A percentile compares a stretch with the other conserved stretches of the same genome.
Conservation (phyloP, 805 yeast genomes). For the Saccharomyces eubayanus region DNA sequence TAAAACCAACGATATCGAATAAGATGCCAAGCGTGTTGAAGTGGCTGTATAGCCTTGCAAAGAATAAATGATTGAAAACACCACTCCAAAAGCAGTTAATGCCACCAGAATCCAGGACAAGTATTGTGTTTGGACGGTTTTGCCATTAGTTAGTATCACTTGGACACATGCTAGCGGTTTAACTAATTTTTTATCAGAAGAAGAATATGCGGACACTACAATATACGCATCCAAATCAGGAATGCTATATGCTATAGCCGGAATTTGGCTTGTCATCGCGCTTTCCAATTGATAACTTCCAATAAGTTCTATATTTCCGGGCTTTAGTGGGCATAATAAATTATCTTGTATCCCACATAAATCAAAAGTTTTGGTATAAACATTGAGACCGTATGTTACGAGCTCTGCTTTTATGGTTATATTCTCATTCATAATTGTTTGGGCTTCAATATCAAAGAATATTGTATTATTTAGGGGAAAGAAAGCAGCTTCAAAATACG, state of each 20-base stretch:
- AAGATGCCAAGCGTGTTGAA: constrained; percentile 95
- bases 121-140: constrained; percentile 85
- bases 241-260: constrained; percentile 76
- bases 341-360: constrained; percentile 56
- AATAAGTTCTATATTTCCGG: constrained; percentile 76
- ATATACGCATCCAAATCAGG: constrained; percentile 95
- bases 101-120: constrained; percentile 96
- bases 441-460: constrained; percentile 61
- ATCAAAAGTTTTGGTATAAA: constrained; percentile 45
- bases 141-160: constrained; percentile 78
- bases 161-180: constrained; percentile 81
- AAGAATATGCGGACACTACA: constrained; percentile 54
- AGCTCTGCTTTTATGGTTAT: constrained; percentile 58
- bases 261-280: constrained; percentile 46
- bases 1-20: constrained; percentile 82
- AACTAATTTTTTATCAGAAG: constrained; percentile 35
- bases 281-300: constrained; percentile 40
- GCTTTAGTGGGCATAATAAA: constrained; percentile 69
- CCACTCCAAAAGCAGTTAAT: constrained; percentile 75
- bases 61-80: constrained; percentile 80
- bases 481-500: constrained; percentile 66
- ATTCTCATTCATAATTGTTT: constrained; percentile 67
- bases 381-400: constrained; percentile 73
- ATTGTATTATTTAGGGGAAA: constrained; percentile 59
- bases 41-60: constrained; percentile 84